Conservation (phyloP, 805 yeast genomes). For the Lachancea kluyveri region DNA sequence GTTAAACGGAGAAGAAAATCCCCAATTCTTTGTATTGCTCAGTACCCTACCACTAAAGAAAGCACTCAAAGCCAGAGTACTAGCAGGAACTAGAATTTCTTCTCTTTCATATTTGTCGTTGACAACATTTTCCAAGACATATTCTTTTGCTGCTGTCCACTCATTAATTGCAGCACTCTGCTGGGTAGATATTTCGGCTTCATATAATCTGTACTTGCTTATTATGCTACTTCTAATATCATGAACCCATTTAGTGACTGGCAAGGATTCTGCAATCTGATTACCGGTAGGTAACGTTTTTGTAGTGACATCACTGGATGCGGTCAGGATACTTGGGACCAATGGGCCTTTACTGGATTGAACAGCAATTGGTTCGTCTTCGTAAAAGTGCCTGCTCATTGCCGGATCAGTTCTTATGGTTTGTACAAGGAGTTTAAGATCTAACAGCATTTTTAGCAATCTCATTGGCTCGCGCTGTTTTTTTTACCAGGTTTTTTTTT, state of each 20-base stretch:
- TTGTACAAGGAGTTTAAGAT: too few relatives aligned
- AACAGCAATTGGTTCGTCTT: neutral
- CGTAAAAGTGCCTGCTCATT: constrained; percentile 6
- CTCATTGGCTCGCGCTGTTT: too few relatives aligned
- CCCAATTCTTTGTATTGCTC: constrained; percentile 24
- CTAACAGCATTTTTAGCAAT: too few relatives aligned
- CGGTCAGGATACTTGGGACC: constrained; percentile 8
- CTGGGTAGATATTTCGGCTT: constrained; percentile 18
- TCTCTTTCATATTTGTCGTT: constrained; percentile 19
- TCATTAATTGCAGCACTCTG: constrained; percentile 13
- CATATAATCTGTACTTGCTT: constrained; percentile 9
- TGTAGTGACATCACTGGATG: constrained; percentile 4
- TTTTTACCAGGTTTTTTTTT: too few relatives aligned
- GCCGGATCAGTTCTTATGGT: too few relatives aligned
- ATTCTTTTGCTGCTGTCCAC: constrained; percentile 10
- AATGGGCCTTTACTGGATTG: constrained; percentile 5
- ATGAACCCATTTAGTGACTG: constrained; percentile 10
- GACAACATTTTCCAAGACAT: constrained; percentile 16
- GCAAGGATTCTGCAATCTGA: constrained; percentile 10
- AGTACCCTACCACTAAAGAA: constrained; percentile 25
- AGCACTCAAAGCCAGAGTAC: constrained; percentile 22
- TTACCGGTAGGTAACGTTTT: constrained; percentile 14
- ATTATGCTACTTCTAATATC: constrained; percentile 9
- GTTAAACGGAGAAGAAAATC: constrained; percentile 7
- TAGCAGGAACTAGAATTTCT: constrained; percentile 22